Percentiles rank a stretch among this genome's conserved stretches.
Conservation (phyloP, 2,329 filamentous ascomycete species). For the Fusarium tanahbumbuense region DNA sequence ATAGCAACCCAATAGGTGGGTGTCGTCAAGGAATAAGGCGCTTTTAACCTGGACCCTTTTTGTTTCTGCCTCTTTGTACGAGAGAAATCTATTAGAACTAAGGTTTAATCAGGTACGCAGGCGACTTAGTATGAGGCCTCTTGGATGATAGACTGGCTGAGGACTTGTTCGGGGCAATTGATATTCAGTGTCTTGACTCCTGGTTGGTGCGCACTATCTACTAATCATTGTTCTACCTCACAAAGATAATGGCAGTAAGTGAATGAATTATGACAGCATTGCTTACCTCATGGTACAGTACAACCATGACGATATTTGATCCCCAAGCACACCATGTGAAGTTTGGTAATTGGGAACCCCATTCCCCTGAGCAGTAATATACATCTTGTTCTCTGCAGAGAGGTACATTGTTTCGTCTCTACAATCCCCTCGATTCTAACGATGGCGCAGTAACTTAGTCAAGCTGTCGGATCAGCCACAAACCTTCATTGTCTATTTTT, state of each 20-base stretch:
- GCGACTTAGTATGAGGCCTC: neutral
- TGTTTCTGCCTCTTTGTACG: neutral
- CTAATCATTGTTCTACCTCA: neutral
- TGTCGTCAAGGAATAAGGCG: neutral
- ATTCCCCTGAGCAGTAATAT: neutral
- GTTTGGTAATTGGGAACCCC: neutral
- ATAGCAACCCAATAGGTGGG: constrained; percentile 1
- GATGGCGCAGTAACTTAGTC: neutral
- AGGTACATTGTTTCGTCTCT: neutral
- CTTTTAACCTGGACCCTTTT: constrained; percentile 11
- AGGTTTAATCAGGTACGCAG: neutral
- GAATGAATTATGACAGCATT: neutral
- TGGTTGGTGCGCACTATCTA: neutral
- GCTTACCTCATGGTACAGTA: constrained; percentile 7
- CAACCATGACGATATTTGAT: constrained; percentile 15
- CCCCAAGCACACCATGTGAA: constrained; percentile 1
- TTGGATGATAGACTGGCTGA: neutral
- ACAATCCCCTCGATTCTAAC: neutral
- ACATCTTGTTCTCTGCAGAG: neutral
- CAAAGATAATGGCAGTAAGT: neutral
- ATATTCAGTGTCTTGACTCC: neutral
- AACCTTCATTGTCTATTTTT: neutral
- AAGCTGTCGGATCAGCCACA: neutral
- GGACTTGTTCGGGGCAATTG: neutral
- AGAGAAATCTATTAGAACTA: neutral